Conservation (phyloP, 192 early-diverging fungal genomes). For the Entomortierella beljakovae region DNA sequence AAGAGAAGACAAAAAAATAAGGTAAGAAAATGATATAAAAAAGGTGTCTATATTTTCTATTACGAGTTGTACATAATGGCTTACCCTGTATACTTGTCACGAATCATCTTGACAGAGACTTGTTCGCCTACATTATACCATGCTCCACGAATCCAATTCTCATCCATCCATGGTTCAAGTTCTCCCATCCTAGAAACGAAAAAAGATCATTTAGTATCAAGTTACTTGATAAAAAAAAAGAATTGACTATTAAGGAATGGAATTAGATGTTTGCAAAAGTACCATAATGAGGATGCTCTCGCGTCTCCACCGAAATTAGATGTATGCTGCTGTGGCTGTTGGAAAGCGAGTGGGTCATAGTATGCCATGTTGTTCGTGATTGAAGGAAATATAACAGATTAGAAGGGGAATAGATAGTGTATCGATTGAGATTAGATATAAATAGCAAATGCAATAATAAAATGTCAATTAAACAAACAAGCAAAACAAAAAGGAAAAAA, state of each 20-base stretch:
- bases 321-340: constrained; percentile 35
- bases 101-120: constrained; percentile 95
- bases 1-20: neutral
- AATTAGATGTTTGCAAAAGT: too few species aligned
- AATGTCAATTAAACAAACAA: too few species aligned
- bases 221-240: neutral
- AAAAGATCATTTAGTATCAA: constrained; percentile 2
- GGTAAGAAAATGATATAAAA: too few species aligned
- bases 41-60: too few species aligned
- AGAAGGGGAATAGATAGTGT: neutral
- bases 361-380: constrained; percentile 26
- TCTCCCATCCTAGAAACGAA: constrained; percentile 86
- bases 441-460: too few species aligned
- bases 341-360: constrained; percentile 42
- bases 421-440: neutral
- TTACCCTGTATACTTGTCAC: constrained; percentile 90
- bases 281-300: constrained; percentile 16
- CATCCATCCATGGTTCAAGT: constrained; percentile 98
- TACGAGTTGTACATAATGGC: neutral
- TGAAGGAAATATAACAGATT: neutral
- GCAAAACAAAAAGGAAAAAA: too few species aligned
- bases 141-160: constrained; percentile 86
- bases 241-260: too few species aligned
- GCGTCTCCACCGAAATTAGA: constrained; percentile 18
- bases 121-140: constrained; percentile 89